Percentiles rank a stretch among this genome's conserved stretches.
These are phyloP conservation scores for Castanea crenata DNA, from an alignment of 306 rosid species.

Conservation along the genomic window DNA sequence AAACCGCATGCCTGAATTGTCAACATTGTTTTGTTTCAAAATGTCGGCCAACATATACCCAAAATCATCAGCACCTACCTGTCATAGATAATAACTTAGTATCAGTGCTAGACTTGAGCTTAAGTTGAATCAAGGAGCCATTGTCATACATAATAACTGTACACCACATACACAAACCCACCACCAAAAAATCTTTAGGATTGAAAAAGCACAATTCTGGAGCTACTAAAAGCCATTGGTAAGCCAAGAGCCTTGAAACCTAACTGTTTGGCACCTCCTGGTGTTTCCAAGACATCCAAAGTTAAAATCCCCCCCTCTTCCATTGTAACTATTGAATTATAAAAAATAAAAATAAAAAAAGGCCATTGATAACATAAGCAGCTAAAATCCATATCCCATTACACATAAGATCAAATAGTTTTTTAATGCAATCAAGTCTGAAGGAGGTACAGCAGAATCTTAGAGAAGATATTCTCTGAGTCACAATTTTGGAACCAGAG, in stretches of 20 bases:
- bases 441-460: not conserved
- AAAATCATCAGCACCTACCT: constrained; percentile 95
- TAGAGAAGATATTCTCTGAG: not conserved
- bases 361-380: not conserved
- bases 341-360: rapidly evolving
- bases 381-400: not conserved
- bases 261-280: no score
- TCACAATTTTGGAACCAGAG: not conserved
- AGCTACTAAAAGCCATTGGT: not conserved
- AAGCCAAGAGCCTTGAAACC: not conserved
- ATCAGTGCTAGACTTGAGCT: not conserved
- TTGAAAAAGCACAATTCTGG: not conserved
- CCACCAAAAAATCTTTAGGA: not conserved
- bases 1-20: constrained; percentile 71
- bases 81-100: constrained; percentile 2
- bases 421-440: not conserved
- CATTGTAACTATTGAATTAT: no score
- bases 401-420: not conserved
- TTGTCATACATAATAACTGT: not conserved
- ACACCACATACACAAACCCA: not conserved
- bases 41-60: constrained; percentile 79
- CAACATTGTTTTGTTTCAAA: constrained; percentile 64
- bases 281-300: no score
- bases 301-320: no score
- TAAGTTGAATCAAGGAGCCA: not conserved